Conservation (phyloP, 352 stramenopile genomes). For the Globisporangium alternatum region DNA sequence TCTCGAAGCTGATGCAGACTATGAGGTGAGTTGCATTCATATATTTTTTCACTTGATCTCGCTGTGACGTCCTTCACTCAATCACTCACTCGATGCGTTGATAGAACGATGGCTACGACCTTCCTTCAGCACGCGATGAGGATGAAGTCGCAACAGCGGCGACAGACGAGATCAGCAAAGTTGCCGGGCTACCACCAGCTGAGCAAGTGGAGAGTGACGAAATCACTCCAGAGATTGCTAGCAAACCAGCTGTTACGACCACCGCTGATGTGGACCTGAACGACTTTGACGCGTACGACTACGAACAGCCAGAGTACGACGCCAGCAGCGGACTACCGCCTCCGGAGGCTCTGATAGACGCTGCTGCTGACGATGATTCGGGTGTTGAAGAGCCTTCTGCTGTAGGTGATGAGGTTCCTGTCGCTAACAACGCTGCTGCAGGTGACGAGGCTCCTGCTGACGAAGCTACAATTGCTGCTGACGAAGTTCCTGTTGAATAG, state of each 20-base stretch:
- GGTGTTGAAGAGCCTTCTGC: not conserved
- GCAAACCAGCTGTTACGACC: not conserved
- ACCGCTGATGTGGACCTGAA: conserved; percentile 5
- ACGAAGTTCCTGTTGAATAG: too few species aligned
- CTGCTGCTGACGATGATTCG: not conserved
- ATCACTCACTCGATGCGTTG: not conserved
- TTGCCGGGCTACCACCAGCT: not conserved
- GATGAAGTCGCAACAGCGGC: not conserved
- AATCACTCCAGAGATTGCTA: not conserved
- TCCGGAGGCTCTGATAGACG: conserved; percentile 17
- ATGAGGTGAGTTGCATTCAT: not conserved
- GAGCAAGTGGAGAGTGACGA: not conserved
- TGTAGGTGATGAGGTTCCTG: not conserved
- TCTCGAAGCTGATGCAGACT: not conserved
- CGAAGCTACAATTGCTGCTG: not conserved
- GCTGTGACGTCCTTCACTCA: not conserved
- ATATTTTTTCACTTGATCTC: not conserved
- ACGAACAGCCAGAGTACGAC: conserved; percentile 19
- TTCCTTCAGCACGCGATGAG: not conserved
- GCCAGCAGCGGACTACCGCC: conserved; percentile 23
- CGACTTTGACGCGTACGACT: conserved; percentile 27
- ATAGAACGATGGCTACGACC: conserved; percentile 2
- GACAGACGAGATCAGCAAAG: not conserved
- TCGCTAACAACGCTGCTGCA: not conserved
- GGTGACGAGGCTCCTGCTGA: not conserved